A percentile compares a stretch with the other conserved stretches of the same genome.
Conservation (phyloP, 1,284 basidiomycete genomes). For the Anthracocystis walkeri region DNA sequence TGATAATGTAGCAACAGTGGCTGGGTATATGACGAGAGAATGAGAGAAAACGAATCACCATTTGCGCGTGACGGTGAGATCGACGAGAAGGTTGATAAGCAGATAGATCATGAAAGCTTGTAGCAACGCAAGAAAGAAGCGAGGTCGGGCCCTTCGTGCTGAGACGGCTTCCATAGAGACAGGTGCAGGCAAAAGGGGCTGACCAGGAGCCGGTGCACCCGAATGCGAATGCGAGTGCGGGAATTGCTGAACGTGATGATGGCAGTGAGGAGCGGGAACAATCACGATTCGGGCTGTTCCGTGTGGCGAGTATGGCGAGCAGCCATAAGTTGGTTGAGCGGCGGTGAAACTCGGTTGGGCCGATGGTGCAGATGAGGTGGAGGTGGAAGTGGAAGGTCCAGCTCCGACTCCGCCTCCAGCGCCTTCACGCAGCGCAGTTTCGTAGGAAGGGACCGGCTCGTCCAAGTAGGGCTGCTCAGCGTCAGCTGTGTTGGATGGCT, state of each 20-base stretch:
- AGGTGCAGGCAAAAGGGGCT: conserved; percentile 25
- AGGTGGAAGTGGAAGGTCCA: conserved; percentile 15
- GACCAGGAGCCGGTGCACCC: neutral
- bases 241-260: conserved; percentile 7
- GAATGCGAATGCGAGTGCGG: conserved; percentile 7
- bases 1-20: neutral
- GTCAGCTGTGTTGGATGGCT: conserved; percentile 1
- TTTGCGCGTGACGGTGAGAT: conserved; percentile 33
- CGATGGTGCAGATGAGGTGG: conserved; percentile 3
- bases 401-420: conserved; percentile 29
- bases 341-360: neutral
- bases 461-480: conserved; percentile 13
- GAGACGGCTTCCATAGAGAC: conserved; percentile 10
- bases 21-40: conserved; percentile 11
- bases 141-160: conserved; percentile 23
- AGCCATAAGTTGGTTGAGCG: conserved; percentile 22
- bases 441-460: conserved; percentile 52
- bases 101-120: conserved; percentile 47
- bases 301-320: conserved; percentile 39
- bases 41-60: conserved; percentile 12
- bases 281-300: conserved; percentile 45
- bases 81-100: conserved; percentile 38
- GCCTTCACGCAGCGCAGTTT: conserved; percentile 42
- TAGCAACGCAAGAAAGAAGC: conserved; percentile 41
- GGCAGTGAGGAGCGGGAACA: conserved; percentile 33